A percentile compares a stretch with the other conserved stretches of the same genome.
These are phyloP conservation scores for Juncus inflexus DNA, from an alignment of 176 grass and related monocot genomes.

Conservation along the genomic window DNA sequence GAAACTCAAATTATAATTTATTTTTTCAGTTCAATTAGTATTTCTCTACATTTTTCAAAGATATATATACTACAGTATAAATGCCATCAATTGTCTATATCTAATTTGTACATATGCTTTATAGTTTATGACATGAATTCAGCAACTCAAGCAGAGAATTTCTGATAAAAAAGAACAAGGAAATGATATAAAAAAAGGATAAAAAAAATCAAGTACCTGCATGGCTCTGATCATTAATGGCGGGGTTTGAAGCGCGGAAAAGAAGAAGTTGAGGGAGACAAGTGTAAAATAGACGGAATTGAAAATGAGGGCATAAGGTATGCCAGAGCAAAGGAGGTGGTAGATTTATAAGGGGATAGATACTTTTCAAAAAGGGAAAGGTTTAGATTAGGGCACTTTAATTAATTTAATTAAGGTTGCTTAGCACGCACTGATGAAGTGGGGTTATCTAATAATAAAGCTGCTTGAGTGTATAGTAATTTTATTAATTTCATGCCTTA, in stretches of 20 bases:
- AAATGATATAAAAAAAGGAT: background rate
- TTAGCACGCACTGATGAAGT: slow-evolving; percentile 28
- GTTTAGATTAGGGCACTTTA: slow-evolving; percentile 27
- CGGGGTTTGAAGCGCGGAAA: too few species aligned
- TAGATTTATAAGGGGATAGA: slow-evolving; percentile 16
- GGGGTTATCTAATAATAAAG: slow-evolving; percentile 19
- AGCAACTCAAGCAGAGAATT: too few species aligned
- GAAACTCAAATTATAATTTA: too few species aligned
- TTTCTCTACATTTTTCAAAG: too few species aligned
- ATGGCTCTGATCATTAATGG: background rate
- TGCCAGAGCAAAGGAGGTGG: slow-evolving; percentile 9
- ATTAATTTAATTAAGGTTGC: slow-evolving; percentile 31
- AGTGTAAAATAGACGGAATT: background rate
- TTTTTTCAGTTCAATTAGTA: too few species aligned
- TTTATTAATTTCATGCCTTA: too few species aligned
- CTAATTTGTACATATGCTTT: too few species aligned
- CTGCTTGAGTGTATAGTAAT: too few species aligned
- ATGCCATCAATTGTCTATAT: too few species aligned
- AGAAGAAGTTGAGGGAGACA: background rate
- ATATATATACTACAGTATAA: too few species aligned
- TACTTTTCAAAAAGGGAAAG: slow-evolving; percentile 30
- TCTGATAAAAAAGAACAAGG: background rate
- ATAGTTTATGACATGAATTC: too few species aligned
- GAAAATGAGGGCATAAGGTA: slow-evolving; percentile 7
- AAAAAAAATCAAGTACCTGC: slow-evolving; percentile 16